Base-by-base conservation (phyloP, 768 basidiomycete genomes). In the Leccinum disarticulatum region DNA sequence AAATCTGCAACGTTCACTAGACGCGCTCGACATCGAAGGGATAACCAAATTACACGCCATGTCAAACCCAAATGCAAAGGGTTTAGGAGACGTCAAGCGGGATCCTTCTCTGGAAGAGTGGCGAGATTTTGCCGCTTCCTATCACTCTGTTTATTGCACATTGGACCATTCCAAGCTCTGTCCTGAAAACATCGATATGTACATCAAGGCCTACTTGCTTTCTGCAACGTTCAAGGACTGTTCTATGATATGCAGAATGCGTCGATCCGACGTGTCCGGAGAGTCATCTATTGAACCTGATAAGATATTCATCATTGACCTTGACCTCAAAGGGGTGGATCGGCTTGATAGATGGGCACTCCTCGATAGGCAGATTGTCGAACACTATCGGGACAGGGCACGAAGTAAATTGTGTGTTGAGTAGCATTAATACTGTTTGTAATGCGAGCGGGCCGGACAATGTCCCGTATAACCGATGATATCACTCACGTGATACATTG, bases 161-260 rank as follows among this genome's bases (percentile, higher is more conserved):
- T 60, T 74, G 56, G 73, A 79, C 66, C 76, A 83, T 60, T 64
- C 67, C 28, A 68, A 73, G 22, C 80, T 79, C 28, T 66, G 67
- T 38, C 71, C 77, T 25, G 70, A 76, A 25, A 70, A 85, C 60
- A 73, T 91, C 52, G 81, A 83, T 43, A 83, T 89, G 64, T 83
- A 88, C 63, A 69, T 87, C 46, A 75, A 91, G 51, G 87, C 91
- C 8, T 92, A 92, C 72, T 77, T 94, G 22, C 86, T 98, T 54
- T 93, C 93, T 5, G 93, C 93, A 27, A 91, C 91, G 6, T 94
- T 99, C 81, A 99, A 99, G 72, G 96, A 99, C 73, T 99, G 96
- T 75, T 97, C 95, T 1, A 59, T 90, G 55, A 83, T 90, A 56
- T 61, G 87, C 38, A 76, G 78, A 22, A 61, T 66, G 52, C 52